Base-by-base conservation (phyloP, 164 flowering plant genomes). In the Paratinospora sagittata region DNA sequence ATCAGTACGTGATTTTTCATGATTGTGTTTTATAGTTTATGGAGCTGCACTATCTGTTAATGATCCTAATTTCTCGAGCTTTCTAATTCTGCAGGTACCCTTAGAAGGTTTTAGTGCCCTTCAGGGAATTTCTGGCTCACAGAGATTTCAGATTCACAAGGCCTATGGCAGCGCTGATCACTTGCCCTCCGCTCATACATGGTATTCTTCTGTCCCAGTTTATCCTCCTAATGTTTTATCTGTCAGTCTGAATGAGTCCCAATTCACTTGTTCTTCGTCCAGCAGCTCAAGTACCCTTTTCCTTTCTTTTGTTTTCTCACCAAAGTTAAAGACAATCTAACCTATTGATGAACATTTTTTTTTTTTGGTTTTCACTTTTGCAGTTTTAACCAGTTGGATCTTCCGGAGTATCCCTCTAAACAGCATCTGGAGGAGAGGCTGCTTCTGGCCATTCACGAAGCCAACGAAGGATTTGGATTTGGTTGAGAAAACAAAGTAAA, bases 181-280 rank as follows among this genome's bases (percentile, higher is more conserved):
- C 80, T 85, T 95, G 81, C 99, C 99, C 45, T 95, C 97, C 14
- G 99, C 98, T 49, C 98, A 95, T 78, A 95, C 99, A 52, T 95
- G 99, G 99, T 95, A 88, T 65, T 2, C 21, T 45, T 68, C 70
- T 66, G 19, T 3, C 11, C n/a, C 57, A 9, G 7, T 14, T 24
- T n/a, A 30, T 16, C 21, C n/a, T 34, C 63, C 7, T 30, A 24
- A 19, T 57, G 33, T 11, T 36, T 26, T 34, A 2, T 30, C 70
- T 12, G 3, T 24, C 61, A 49, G 14, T 2, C 58, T 6, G 5
- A 52, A n/a, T n/a, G 19, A 52, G n/a, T 52, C 43, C 43, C 58
- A 52, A 14, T 52, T 8, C n/a, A 2, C 43, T 39, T 11, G 10
- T 39, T 16, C 21, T 17, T 52, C 58, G 21, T 5, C 58, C 58